Conservation (phyloP, 2,329 filamentous ascomycete species). For the Diaporthe amygdali region DNA sequence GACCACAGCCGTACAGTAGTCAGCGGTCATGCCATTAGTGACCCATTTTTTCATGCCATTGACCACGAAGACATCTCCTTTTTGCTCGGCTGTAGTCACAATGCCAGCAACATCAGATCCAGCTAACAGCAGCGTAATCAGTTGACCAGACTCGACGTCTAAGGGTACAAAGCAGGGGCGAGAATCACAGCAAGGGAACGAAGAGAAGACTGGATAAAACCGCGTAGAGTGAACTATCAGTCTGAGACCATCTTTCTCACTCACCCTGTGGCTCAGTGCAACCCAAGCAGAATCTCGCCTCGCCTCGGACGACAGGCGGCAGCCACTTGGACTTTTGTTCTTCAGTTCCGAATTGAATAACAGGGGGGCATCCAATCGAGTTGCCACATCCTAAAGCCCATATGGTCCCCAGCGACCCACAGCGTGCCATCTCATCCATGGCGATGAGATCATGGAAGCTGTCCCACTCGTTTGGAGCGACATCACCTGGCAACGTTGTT, state of each 20-base stretch:
- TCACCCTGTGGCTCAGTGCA: slow-evolving; percentile 43
- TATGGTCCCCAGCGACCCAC: slow-evolving; percentile 37
- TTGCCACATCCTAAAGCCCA: slow-evolving; percentile 38
- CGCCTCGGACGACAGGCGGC: background rate
- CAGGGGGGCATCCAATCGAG: slow-evolving; percentile 33
- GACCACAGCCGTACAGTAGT: slow-evolving; percentile 63
- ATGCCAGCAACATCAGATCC: slow-evolving; percentile 6
- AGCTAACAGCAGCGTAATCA: background rate
- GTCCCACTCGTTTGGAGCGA: slow-evolving; percentile 37
- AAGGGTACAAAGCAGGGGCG: no score
- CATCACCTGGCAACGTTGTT: slow-evolving; percentile 23
- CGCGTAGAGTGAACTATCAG: background rate
- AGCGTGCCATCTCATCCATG: slow-evolving; percentile 40
- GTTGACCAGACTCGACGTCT: background rate
- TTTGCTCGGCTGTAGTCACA: slow-evolving; percentile 41
- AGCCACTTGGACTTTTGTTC: slow-evolving; percentile 21
- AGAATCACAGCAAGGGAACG: no score
- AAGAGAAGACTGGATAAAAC: no score
- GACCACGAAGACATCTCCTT: slow-evolving; percentile 55
- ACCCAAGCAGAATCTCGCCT: slow-evolving; percentile 19
- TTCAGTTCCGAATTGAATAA: slow-evolving; percentile 16
- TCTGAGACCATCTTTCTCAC: no score
- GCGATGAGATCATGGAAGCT: slow-evolving; percentile 40
- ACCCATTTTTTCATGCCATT: slow-evolving; percentile 70
- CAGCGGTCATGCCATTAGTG: slow-evolving; percentile 61